Evolutionary conservation across 148 eudicot genomes (phyloP), one percentile per base, ranked within the genome.

Genomic region (Camellia lanceoleosa): DNA sequence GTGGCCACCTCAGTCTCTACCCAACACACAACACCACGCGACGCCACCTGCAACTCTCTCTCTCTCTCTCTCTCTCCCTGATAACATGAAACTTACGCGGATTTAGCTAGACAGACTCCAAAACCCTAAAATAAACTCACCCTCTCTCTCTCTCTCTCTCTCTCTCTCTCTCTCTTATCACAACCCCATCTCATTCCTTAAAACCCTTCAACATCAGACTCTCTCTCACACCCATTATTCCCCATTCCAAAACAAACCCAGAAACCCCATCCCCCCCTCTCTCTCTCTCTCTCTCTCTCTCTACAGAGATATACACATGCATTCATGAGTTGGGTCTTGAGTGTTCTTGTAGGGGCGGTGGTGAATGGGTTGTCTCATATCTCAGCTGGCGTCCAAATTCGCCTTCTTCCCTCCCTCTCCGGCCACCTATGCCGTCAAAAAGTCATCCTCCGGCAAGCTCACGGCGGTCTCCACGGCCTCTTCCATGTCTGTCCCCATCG

Each of bases 391-490:
- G 7, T 89, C 98, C 14, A 96, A 93, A 78, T 92, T 96, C 76
- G 98, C 99, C 20, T 96, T 96, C 83, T 96, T 96, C 63, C 99
- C 99, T 11, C 99, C 99, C 0, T 80, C 91, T 23, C 99, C 99
- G 55, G 79, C 97, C n/a, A 96, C 99, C 0, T 96, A 96, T 74
- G 87, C 93, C 82, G 88, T 93, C 16, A 91, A 92, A 79, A 90
- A 87, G 84, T 84, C 86, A 75, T 91, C 84, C 20, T 93, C 89
- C 76, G 95, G 93, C 46, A 89, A 84, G 78, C 80, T 89, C 15
- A 85, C 85, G 51, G 97, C 98, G 15, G 90, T 92, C 64, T 86
- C 92, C 0, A 79, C 94, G 13, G 79, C 93, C 23, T 82, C 88
- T 65, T 78, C 97, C 6, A 81, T 85, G 11, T 89, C 91, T 14